Conservation (phyloP, 805 yeast species). For the Wickerhamiella occidentalis region DNA sequence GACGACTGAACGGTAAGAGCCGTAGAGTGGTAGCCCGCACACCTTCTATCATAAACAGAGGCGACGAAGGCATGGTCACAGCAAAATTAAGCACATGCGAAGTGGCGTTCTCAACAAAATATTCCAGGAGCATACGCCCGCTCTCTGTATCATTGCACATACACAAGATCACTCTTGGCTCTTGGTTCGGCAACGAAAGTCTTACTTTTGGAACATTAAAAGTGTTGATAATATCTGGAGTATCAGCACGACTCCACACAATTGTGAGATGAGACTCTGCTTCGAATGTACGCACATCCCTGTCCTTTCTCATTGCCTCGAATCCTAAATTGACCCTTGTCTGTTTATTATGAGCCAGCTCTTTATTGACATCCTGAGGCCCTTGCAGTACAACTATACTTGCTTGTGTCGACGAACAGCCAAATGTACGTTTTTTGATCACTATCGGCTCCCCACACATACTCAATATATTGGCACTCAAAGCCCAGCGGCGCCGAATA, state of each 20-base stretch:
- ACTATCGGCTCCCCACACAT: conserved; percentile 16
- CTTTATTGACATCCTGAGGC: neutral
- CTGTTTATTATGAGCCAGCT: conserved; percentile 12
- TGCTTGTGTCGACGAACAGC: neutral
- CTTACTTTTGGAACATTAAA: conserved; percentile 18
- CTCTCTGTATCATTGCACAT: conserved; percentile 8
- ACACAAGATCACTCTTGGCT: conserved; percentile 20
- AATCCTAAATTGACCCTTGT: neutral
- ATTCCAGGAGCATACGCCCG: conserved; percentile 25
- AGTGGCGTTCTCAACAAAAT: conserved; percentile 64
- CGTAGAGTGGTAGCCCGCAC: conserved; percentile 30
- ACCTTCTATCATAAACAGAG: conserved; percentile 32
- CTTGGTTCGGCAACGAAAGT: conserved; percentile 20
- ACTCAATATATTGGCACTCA: conserved; percentile 24
- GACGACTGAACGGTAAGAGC: conserved; percentile 51
- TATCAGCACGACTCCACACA: conserved; percentile 24
- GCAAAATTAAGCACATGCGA: conserved; percentile 53
- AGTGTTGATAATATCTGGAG: conserved; percentile 16
- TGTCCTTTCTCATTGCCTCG: conserved; percentile 11
- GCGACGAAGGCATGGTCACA: conserved; percentile 34
- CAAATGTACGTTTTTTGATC: neutral
- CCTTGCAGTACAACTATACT: neutral
- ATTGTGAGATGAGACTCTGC: conserved; percentile 24
- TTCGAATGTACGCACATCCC: conserved; percentile 16
- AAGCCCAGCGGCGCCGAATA: conserved; percentile 28